Conservation (phyloP, 164 flowering plant species). For the Platanus orientalis region DNA sequence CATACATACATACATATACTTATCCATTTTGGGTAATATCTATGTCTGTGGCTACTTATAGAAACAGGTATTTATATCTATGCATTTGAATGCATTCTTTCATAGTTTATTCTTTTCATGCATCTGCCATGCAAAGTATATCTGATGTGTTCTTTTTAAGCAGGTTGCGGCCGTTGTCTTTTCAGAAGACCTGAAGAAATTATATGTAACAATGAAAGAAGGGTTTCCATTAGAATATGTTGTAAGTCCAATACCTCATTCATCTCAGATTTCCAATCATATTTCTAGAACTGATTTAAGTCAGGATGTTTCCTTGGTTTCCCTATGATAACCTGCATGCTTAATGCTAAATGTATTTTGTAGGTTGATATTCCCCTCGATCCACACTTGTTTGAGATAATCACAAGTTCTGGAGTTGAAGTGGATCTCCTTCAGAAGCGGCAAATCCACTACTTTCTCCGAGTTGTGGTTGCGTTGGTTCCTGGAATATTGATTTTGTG, state of each 20-base stretch:
- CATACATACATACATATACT: no score
- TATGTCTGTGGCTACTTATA: no score
- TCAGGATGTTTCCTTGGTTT: background rate
- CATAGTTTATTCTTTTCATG: background rate
- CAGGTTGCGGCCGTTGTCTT: conserved; percentile 98
- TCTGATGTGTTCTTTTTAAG: conserved; percentile 10
- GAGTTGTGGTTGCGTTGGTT: conserved; percentile 59
- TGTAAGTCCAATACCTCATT: conserved; percentile 44
- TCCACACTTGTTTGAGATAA: conserved; percentile 83
- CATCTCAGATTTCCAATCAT: background rate
- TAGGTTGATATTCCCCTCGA: conserved; percentile 98
- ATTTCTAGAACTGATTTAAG: background rate
- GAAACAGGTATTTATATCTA: no score
- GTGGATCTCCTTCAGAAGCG: conserved; percentile 89
- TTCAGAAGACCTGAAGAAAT: conserved; percentile 82
- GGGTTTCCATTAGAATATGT: conserved; percentile 91
- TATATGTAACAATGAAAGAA: conserved; percentile 93
- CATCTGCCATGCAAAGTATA: background rate
- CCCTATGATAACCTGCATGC: background rate
- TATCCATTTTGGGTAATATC: no score
- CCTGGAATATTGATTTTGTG: conserved; percentile 85
- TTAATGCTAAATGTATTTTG: conserved; percentile 16
- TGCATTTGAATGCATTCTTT: background rate
- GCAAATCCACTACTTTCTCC: conserved; percentile 71
- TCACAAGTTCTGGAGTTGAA: conserved; percentile 86